Percentiles rank a stretch among this genome's conserved stretches.
These are phyloP conservation scores for Vigna reflexopilosa DNA, from an alignment of 306 rosid genomes.

Conservation along the genomic window DNA sequence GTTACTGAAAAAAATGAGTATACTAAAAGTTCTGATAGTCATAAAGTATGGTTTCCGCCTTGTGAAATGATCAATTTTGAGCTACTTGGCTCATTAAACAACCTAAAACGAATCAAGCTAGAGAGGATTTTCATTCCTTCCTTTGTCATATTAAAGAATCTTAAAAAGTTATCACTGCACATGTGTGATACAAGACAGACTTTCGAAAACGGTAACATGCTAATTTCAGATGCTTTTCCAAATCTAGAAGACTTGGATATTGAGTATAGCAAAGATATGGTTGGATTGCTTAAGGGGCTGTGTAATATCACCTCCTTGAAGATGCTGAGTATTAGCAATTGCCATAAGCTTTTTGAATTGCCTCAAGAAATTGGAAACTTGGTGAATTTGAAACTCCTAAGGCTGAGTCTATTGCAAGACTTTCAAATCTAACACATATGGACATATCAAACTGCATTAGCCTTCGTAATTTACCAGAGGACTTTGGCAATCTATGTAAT, in stretches of 20 bases:
- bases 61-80: constrained; percentile 46
- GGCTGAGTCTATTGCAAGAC: constrained; percentile 56
- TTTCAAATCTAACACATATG: constrained; percentile 44
- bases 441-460: constrained; percentile 71
- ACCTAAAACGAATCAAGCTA: constrained; percentile 56
- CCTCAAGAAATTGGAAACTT: constrained; percentile 58
- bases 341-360: constrained; percentile 57
- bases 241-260: constrained; percentile 56
- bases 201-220: constrained; percentile 38
- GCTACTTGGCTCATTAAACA: constrained; percentile 37
- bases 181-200: constrained; percentile 57
- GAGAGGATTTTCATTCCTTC: constrained; percentile 55
- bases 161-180: constrained; percentile 63
- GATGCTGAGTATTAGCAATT: constrained; percentile 62
- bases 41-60: constrained; percentile 47
- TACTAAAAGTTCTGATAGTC: constrained; percentile 55
- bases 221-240: constrained; percentile 51
- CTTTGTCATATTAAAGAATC: constrained; percentile 42
- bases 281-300: constrained; percentile 48
- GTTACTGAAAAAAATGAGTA: constrained; percentile 47
- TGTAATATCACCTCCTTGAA: constrained; percentile 44
- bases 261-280: constrained; percentile 58
- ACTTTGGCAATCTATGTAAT: constrained; percentile 45
- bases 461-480: constrained; percentile 54
- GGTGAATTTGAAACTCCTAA: constrained; percentile 52